phyloP scores from a whole-genome alignment of 1,284 basidiomycete genomes.

The Fomitopsis betulina region DNA sequence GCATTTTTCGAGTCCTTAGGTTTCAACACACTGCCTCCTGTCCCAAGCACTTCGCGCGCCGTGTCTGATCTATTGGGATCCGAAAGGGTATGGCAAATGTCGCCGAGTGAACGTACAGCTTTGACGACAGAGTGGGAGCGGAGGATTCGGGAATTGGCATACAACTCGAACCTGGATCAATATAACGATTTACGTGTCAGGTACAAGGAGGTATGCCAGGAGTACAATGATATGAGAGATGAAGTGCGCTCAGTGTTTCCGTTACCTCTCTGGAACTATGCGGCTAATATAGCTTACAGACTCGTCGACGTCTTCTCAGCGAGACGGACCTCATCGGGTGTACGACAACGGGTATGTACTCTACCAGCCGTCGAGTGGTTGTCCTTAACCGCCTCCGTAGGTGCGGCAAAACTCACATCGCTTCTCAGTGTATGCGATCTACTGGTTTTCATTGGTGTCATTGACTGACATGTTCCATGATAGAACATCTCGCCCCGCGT shows the following conservation, averaged over 20 bases:
- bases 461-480: not conserved
- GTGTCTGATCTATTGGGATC: constrained; percentile 11
- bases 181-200: constrained; percentile 30
- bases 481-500: constrained; percentile 35
- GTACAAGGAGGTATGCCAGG: constrained; percentile 27
- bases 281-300: constrained; percentile 1
- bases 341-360: constrained; percentile 56
- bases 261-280: not conserved
- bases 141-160: constrained; percentile 21
- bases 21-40: constrained; percentile 13
- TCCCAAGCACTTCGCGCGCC: constrained; percentile 12
- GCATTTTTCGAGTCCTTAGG: constrained; percentile 18
- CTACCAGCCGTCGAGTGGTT: too few species aligned
- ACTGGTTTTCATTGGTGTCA: not conserved
- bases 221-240: constrained; percentile 32
- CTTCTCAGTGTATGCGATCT: constrained; percentile 43
- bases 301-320: constrained; percentile 32
- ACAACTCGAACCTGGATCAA: constrained; percentile 31
- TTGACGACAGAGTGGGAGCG: constrained; percentile 22
- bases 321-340: constrained; percentile 61
- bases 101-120: constrained; percentile 18
- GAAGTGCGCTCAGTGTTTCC: constrained; percentile 21
- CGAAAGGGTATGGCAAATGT: constrained; percentile 25
- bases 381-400: constrained; percentile 25
- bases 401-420: constrained; percentile 59